Conservation (phyloP, 2,329 filamentous ascomycete genomes). For the Phialocephala sp. region DNA sequence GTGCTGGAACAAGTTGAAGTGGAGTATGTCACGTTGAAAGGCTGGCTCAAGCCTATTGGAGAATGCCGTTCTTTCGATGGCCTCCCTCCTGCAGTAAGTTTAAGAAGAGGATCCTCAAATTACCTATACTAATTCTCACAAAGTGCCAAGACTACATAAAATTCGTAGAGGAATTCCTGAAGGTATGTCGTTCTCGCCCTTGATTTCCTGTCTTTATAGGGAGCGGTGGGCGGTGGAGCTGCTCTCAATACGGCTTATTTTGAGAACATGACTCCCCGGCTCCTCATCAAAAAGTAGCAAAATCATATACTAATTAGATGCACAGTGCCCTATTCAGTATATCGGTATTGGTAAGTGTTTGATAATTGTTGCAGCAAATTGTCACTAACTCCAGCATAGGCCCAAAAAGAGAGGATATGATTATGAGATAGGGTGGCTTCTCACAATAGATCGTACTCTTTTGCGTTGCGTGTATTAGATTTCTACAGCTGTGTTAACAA, state of each 20-base stretch:
- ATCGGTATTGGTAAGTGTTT: constrained; percentile 59
- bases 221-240: too few species aligned
- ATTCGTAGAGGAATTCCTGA: constrained; percentile 56
- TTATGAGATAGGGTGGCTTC: constrained; percentile 12
- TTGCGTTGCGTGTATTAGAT: too few species aligned
- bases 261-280: too few species aligned
- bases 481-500: too few species aligned
- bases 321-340: constrained; percentile 57
- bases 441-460: too few species aligned
- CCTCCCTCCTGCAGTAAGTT: constrained; percentile 65
- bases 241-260: too few species aligned
- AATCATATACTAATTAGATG: not conserved
- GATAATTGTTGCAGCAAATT: not conserved
- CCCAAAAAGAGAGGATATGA: constrained; percentile 28
- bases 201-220: not conserved
- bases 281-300: not conserved
- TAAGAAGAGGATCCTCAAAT: constrained; percentile 37
- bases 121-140: not conserved
- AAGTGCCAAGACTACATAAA: constrained; percentile 28
- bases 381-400: constrained; percentile 7
- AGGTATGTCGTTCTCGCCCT: not conserved
- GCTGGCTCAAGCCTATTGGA: constrained; percentile 71
- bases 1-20: constrained; percentile 60
- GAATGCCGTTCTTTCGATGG: constrained; percentile 62
- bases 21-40: constrained; percentile 61